Base-by-base conservation (phyloP, 228 moss, liverwort and hornwort genomes). In the Sphagnum fallax region DNA sequence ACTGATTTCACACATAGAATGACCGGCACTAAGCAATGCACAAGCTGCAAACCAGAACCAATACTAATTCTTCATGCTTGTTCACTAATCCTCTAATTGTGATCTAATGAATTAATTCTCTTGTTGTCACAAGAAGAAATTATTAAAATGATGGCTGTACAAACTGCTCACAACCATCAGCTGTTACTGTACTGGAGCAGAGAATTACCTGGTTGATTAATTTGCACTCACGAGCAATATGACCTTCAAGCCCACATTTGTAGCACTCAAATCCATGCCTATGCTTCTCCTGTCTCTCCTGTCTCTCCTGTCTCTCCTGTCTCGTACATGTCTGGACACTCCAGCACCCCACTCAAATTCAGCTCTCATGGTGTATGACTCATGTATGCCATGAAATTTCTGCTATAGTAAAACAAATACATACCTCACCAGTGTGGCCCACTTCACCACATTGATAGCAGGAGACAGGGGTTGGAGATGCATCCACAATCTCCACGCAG, bases 391-490 rank as follows among this genome's bases (percentile, higher is more conserved):
- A 55, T 8, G 12, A 12, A 12, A 55, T 8, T 12, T 55, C 12
- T 8, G 8, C 8, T 55, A 55, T 8, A 12, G 55, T 55, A 8
- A 12, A 8, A 12, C 8, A 63, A 70, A 63, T 14, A 72, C 77
- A 76, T 55, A 89, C 88, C 82, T 61, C 66, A 76, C 97, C 97
- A 61, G 77, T 74, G 81, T 97, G 97, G 47, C 93, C 97, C 79
- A 90, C 74, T 66, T 93, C 93, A 64, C 97, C 98, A 77, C 98
- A 98, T 61, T 79, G 79, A 69, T 80, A 92, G 76, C 98, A 98
- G 16, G 94, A 94, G 61, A 98, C 81, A 58, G 91, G 83, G 68
- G 82, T 72, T 14, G 92, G 89, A 72, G 84, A 80, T 14, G 81
- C 78, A 71, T 93, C 98, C 49, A 80, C 77, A 7, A 98, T 85